Base-by-base conservation (phyloP, 805 yeast species). In the Debaryomyces maramus region DNA sequence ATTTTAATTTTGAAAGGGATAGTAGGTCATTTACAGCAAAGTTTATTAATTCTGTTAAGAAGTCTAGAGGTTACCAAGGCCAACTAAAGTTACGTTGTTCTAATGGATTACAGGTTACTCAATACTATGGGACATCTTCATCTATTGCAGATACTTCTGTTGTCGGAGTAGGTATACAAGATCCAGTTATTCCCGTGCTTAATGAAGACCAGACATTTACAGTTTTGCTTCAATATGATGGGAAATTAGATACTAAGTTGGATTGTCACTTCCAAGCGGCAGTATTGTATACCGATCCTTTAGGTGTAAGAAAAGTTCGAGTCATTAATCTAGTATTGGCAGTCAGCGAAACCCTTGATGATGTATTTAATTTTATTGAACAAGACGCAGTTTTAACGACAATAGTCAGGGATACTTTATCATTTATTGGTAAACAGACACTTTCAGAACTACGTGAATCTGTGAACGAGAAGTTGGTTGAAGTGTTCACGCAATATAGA, bases 231-330 rank as follows among this genome's bases (percentile, higher is more conserved):
- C 74, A 73, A 34, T 85, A 87, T 54, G 97, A 89, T 55, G 88
- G 88, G 3, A 80, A 79, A 44, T 67, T 88, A 23, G 78, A 81
- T 42, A 70, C 85, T 2, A 79, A 79, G 44, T 72, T 75, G 27
- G 97, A 89, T 59, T 85, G 88, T 16, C 93, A 88, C 59, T 88
- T 91, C 69, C 99, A 93, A 63, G 85, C 87, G 1, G 97, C 98
- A 0, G 50, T 93, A 19, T 67, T 93, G 40, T 91, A 89, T 58
- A 90, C 97, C 0, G 85, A 88, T 34, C 55, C 72, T 2, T 72
- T 73, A 34, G 99, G 99, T 16, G 63, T 72, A 6, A 71, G 97
- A 48, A 83, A 87, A 51, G 91, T 93, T 11, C 75, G 99, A 46
- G 89, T 89, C n/a, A 76, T 86, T 35, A 93, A 93, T 55, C 68